A percentile compares a stretch with the other conserved stretches of the same genome.
Evolutionary conservation across 257 asterid genomes (phyloP).

Genomic region (Scutellaria barbata): DNA sequence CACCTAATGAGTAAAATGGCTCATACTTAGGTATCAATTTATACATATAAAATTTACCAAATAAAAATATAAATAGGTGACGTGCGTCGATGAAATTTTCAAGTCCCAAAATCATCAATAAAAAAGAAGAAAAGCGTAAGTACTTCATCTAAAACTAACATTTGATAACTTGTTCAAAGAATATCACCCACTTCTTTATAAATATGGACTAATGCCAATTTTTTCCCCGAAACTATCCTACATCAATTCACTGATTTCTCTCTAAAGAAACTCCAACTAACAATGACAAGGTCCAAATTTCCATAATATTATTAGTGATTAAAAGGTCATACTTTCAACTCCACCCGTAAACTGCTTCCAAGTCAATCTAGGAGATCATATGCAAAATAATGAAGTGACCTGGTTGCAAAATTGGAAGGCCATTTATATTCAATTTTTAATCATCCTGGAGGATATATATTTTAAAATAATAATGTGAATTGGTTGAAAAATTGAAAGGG

Average conservation of each 20-base stretch:
- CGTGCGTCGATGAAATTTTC: neutral
- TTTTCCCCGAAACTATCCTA: neutral
- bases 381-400: neutral
- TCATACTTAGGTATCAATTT: constrained; percentile 11
- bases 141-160: neutral
- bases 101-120: neutral
- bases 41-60: neutral
- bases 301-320: neutral
- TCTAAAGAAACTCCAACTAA: neutral
- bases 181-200: neutral
- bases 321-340: neutral
- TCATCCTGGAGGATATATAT: too few species aligned
- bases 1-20: constrained; percentile 55
- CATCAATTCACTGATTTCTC: too few species aligned
- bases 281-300: neutral
- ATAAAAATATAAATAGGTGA: neutral
- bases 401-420: too few species aligned
- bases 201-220: neutral
- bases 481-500: neutral
- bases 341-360: neutral
- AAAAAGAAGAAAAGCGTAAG: neutral
- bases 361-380: neutral
- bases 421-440: too few species aligned
- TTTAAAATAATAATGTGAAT: too few species aligned
- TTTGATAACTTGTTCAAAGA: neutral